Evolutionary conservation across 2,329 filamentous ascomycete species (phyloP).

Genomic region (Penicillium glabrum): DNA sequence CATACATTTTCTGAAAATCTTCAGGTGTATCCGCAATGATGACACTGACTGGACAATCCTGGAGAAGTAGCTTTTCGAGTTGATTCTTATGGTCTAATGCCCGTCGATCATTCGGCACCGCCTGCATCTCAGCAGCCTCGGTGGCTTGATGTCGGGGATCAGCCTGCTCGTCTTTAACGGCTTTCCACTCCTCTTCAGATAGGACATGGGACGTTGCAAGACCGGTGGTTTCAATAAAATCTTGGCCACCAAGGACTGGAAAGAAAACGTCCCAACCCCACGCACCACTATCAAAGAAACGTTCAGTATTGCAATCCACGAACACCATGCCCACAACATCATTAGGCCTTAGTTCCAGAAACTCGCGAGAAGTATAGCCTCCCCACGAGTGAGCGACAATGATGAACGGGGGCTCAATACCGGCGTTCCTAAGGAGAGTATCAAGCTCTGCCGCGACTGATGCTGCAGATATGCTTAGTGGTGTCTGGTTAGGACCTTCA

Average conservation of each 20-base stretch:
- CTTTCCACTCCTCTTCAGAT: constrained; percentile 13
- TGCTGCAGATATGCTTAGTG: constrained; percentile 11
- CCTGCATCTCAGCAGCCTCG: constrained; percentile 13
- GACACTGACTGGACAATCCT: constrained; percentile 24
- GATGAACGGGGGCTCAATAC: constrained; percentile 13
- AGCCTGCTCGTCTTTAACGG: constrained; percentile 9
- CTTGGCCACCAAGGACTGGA: constrained; percentile 11
- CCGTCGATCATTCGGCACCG: constrained; percentile 6
- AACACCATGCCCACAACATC: constrained; percentile 17
- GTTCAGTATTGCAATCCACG: constrained; percentile 16
- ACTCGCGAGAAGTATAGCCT: constrained; percentile 17
- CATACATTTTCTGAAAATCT: constrained; percentile 20
- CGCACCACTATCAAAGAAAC: constrained; percentile 10
- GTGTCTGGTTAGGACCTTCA: constrained; percentile 9
- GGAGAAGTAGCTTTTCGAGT: constrained; percentile 18
- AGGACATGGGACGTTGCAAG: constrained; percentile 11
- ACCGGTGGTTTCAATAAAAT: constrained; percentile 12
- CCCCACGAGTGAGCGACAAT: constrained; percentile 17
- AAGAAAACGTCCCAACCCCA: constrained; percentile 8
- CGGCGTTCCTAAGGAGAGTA: constrained; percentile 9
- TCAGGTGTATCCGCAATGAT: constrained; percentile 19
- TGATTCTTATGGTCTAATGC: constrained; percentile 19
- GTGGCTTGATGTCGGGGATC: constrained; percentile 10
- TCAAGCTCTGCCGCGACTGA: constrained; percentile 18
- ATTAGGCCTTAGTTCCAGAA: constrained; percentile 12